Conservation (phyloP, 768 basidiomycete genomes). For the Russula griseocarnosa region DNA sequence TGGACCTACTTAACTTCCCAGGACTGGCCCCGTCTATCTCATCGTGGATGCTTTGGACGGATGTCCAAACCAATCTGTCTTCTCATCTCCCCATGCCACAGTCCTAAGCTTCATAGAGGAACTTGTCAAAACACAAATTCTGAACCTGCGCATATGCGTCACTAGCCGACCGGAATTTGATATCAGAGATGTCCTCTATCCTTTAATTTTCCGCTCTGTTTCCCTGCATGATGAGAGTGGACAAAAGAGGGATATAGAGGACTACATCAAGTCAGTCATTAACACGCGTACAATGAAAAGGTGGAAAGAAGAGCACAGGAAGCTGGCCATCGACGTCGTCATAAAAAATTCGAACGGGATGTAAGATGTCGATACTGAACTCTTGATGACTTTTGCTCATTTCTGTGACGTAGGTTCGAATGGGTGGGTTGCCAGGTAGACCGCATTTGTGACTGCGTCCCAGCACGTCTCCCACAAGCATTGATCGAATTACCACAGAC, state of each 20-base stretch:
- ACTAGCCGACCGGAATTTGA: background rate
- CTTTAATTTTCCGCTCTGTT: background rate
- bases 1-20: background rate
- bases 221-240: background rate
- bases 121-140: background rate
- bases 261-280: no score
- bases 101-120: background rate
- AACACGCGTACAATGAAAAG: background rate
- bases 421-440: no score
- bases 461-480: no score
- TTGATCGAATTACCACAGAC: no score
- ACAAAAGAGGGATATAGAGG: background rate
- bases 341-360: no score
- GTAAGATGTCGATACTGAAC: no score
- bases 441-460: no score
- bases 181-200: background rate
- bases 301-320: no score
- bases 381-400: no score
- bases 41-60: background rate
- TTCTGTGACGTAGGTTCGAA: no score
- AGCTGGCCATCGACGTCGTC: no score
- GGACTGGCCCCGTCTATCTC: background rate
- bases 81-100: background rate
- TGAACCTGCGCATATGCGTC: background rate
- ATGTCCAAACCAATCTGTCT: background rate